Evolutionary conservation across 768 basidiomycete genomes (phyloP), one percentile per base, ranked within the genome.

Genomic region (Neoboletus magnificus): DNA sequence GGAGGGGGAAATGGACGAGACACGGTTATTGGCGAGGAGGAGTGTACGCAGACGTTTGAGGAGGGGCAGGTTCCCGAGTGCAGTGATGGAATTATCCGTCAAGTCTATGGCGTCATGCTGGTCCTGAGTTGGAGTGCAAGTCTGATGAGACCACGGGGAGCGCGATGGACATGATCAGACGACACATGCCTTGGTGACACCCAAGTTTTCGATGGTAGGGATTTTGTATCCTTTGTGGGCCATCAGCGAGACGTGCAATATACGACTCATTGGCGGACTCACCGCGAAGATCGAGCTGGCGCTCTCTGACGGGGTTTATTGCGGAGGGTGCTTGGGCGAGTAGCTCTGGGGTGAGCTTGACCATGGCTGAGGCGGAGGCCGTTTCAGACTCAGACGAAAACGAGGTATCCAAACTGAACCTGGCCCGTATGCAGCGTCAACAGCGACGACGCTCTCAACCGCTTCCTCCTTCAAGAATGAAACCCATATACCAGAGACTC

Each of bases 331-430:
- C 88, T 71, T 89, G 84, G n/a, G 84, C 86, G 63, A 95, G 80
- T 62, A 95, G 84, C 82, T 95, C 93, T 60, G 93, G 91, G 47
- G 93, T 93, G 78, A 95, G 89, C 82, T 94, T 95, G 84, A 93
- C 89, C 65, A 77, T 79, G 67, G 72, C 65, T 58, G 29, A 52
- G 53, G 49, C 50, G 48, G 60, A 59, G 53, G 55, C 41, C 42
- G 71, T 71, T 73, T 71, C 70, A 72, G 70, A 71, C 70, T 71
- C 70, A 71, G 70, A 57, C 63, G 4, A 51, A 35, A 66, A 69
- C 63, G 60, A 71, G 53, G 62, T 57, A 47, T 33, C 39, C 46
- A 39, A 46, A 48, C 41, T 42, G 33, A 53, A 59, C 46, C 39
- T 16, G 36, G 35, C 18, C 23, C 7, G 16, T 20, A 35, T 25